Evolutionary conservation across 1,284 basidiomycete species (phyloP).

Genomic region (Trametes sp.): DNA sequence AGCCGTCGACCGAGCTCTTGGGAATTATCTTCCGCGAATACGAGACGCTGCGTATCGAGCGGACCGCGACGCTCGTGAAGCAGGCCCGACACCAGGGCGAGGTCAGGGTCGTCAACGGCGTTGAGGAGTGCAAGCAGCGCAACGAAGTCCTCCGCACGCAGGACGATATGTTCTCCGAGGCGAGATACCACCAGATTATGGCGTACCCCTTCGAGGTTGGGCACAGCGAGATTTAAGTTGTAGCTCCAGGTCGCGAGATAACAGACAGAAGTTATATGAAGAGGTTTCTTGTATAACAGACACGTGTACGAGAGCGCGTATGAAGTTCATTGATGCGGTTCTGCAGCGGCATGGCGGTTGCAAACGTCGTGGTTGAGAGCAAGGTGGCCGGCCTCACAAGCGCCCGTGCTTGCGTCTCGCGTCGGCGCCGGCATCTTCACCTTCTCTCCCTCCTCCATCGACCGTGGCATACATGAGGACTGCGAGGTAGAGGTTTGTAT

Average conservation of each 20-base stretch:
- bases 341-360: no score
- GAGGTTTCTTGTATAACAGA: not conserved
- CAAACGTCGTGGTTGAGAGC: not conserved
- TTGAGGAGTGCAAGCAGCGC: slow-evolving; percentile 44
- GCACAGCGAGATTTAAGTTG: not conserved
- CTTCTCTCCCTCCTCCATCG: not conserved
- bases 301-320: not conserved
- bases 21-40: slow-evolving; percentile 42
- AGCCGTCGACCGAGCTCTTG: slow-evolving; percentile 44
- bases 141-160: slow-evolving; percentile 34
- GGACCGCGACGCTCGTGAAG: slow-evolving; percentile 46
- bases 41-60: slow-evolving; percentile 44
- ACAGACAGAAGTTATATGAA: not conserved
- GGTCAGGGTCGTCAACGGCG: slow-evolving; percentile 44
- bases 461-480: not conserved
- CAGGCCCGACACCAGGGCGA: slow-evolving; percentile 49
- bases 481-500: not conserved
- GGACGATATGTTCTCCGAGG: not conserved
- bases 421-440: not conserved
- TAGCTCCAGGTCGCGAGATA: not conserved
- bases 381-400: not conserved
- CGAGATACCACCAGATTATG: not conserved
- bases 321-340: no score
- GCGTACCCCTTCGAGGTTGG: not conserved
- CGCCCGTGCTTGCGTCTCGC: not conserved